Base-by-base conservation (phyloP, 73 alveolate species). In the Paramecium sexaurelia region DNA sequence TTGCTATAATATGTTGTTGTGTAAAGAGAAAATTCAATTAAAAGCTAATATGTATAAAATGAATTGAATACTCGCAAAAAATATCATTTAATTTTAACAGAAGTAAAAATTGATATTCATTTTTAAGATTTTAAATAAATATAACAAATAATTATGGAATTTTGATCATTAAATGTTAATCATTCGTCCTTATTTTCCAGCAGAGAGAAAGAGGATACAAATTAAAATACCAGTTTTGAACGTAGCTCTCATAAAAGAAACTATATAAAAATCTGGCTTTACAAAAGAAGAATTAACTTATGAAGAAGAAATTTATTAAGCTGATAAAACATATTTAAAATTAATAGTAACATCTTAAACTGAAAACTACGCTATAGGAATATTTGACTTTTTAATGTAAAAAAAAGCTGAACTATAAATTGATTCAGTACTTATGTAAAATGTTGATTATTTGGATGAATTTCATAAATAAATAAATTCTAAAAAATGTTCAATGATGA, bases 381-480 rank as follows among this genome's bases (percentile, higher is more conserved):
- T 78, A n/a, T 78, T 78, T 20, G 73, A 26, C 41, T 78, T 20
- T 27, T 43, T 78, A 20, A 78, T 26, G 40, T 19, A 47, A 19
- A 78, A 22, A 22, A 78, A 43, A 29, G 29, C 24, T 7, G 69
- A 78, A 26, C 55, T 41, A 17, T 11, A 61, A 40, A 22, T 78
- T 11, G 90, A 78, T 78, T 78, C 68, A 24, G 41, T 78, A 0
- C 39, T 43, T 20, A 78, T 78, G 90, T 22, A 24, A 32, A 78
- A 78, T 78, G 73, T 78, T 39, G 90, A 78, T 40, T 78, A 78
- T 20, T 78, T 78, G 71, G 90, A 78, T 19, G 90, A 78, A 41
- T 78, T 78, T 78, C 73, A 78, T 41, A 78, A 43, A 22, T 33
- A 78, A 40, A 39, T 78, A 13, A 71, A 71, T 29, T 13, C 32